Evolutionary conservation across 768 basidiomycete genomes (phyloP).

Genomic region (Lactifluus piperatus): DNA sequence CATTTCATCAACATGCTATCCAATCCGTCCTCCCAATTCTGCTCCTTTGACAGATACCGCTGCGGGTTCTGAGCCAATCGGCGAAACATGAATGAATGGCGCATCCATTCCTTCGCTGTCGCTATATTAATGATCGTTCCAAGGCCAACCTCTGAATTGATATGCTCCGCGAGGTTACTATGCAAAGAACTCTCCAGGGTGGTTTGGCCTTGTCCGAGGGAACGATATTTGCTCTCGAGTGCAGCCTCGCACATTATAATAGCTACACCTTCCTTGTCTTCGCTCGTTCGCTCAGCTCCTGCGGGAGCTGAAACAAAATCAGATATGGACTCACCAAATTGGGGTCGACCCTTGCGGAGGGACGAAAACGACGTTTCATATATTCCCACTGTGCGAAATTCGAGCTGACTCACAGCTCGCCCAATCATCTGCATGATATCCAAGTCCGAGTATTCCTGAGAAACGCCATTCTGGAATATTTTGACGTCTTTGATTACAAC

Average conservation of each 20-base stretch:
- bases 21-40: constrained; percentile 62
- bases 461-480: constrained; percentile 58
- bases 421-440: constrained; percentile 97
- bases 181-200: constrained; percentile 83
- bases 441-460: constrained; percentile 81
- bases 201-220: constrained; percentile 60
- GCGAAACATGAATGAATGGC: constrained; percentile 77
- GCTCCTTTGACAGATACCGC: constrained; percentile 55
- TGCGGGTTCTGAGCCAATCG: constrained; percentile 78
- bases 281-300: constrained; percentile 2
- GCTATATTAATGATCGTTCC: constrained; percentile 66
- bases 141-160: constrained; percentile 90
- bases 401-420: constrained; percentile 53
- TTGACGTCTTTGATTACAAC: constrained; percentile 91
- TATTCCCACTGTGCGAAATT: background rate
- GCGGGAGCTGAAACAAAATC: background rate
- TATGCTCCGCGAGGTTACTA: constrained; percentile 74
- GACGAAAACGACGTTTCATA: background rate
- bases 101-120: constrained; percentile 76
- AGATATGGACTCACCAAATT: constrained; percentile 53
- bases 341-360: constrained; percentile 66
- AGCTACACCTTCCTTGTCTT: constrained; percentile 77
- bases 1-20: constrained; percentile 69
- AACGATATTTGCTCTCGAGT: constrained; percentile 62
- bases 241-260: constrained; percentile 75